Evolutionary conservation across 2,329 filamentous ascomycete genomes (phyloP), one percentile per base, ranked within the genome.

Genomic region (Boeremia lycopersici): DNA sequence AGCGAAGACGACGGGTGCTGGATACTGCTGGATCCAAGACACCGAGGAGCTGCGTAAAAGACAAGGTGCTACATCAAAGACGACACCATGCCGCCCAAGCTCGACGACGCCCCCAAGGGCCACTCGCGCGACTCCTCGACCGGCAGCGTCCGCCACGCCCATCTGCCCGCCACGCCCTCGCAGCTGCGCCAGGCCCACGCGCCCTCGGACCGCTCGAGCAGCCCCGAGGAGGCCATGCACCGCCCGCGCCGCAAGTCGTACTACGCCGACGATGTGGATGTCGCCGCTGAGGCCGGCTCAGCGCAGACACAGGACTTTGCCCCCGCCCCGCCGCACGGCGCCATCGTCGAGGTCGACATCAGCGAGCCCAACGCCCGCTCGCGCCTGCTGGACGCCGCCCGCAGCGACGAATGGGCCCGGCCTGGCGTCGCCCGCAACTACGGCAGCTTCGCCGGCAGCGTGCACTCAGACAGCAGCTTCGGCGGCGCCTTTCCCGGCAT

Each of bases 371-470:
- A 72, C 23, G 72, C 70, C 19, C 74, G 73, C 29, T 72, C 77
- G 13, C 67, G 72, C 17, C 59, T 81, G 46, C 63, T 79, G 45
- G 69, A 68, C 39, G 68, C 76, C 40, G 65, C 74, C 34, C 66
- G 70, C 36, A 72, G 61, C 68, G 76, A 75, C 49, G 65, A 62
- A 31, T 49, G 31, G 36, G n/a, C 38, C 88, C 89, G 1, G 79
- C 86, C 33, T 82, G 88, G 0, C 77, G 76, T 40, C 84, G 80
- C 81, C 4, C 71, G 75, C 48, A 78, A 76, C 48, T 78, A 81
- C 80, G 76, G 82, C 76, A 82, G 77, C 62, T 81, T 87, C 64
- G 64, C 65, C 64, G 76, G 82, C 75, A 82, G 77, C 63, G 79
- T 87, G 62, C 61, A 67, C 71, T 74, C 72, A 17, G 61, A 67